Evolutionary conservation across 805 yeast species (phyloP).

Genomic region (Kuraishia molischiana): DNA sequence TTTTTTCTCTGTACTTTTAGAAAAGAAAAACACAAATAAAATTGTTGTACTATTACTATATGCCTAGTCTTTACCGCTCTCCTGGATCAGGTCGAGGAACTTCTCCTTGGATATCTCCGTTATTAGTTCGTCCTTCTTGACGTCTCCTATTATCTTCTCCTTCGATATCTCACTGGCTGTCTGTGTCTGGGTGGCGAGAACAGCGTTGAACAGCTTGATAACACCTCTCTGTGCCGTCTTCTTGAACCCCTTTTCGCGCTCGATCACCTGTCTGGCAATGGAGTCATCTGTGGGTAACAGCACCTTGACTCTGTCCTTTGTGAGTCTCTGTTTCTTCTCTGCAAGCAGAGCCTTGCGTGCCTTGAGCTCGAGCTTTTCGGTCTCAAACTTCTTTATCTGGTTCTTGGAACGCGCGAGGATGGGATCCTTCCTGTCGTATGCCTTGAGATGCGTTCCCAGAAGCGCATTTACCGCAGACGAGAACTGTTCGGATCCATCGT

Average conservation of each 20-base stretch:
- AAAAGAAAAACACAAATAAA: too few species aligned
- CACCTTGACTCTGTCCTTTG: slow-evolving; percentile 57
- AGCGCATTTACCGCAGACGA: slow-evolving; percentile 80
- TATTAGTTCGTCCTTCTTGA: slow-evolving; percentile 48
- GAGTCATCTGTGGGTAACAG: slow-evolving; percentile 57
- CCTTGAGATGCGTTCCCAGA: slow-evolving; percentile 76
- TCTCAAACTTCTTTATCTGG: slow-evolving; percentile 60
- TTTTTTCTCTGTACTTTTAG: too few species aligned
- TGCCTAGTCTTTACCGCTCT: slow-evolving; percentile 42
- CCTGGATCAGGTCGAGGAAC: slow-evolving; percentile 79
- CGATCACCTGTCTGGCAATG: slow-evolving; percentile 47
- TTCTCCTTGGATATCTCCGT: slow-evolving; percentile 83
- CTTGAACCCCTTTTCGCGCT: slow-evolving; percentile 58
- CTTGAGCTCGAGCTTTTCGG: slow-evolving; percentile 72
- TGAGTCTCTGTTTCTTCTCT: slow-evolving; percentile 63
- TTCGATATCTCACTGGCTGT: slow-evolving; percentile 43
- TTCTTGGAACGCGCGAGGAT: slow-evolving; percentile 78
- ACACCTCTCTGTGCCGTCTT: slow-evolving; percentile 87
- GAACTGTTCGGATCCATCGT: slow-evolving; percentile 69
- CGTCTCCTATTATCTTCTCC: slow-evolving; percentile 25
- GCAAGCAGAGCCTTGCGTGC: slow-evolving; percentile 61
- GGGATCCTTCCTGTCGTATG: slow-evolving; percentile 84
- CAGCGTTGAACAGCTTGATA: slow-evolving; percentile 74
- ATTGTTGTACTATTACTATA: too few species aligned
- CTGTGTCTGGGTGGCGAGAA: slow-evolving; percentile 64